phyloP scores from a whole-genome alignment of 2,329 filamentous ascomycete genomes.

The Domatiomyces catenatus region DNA sequence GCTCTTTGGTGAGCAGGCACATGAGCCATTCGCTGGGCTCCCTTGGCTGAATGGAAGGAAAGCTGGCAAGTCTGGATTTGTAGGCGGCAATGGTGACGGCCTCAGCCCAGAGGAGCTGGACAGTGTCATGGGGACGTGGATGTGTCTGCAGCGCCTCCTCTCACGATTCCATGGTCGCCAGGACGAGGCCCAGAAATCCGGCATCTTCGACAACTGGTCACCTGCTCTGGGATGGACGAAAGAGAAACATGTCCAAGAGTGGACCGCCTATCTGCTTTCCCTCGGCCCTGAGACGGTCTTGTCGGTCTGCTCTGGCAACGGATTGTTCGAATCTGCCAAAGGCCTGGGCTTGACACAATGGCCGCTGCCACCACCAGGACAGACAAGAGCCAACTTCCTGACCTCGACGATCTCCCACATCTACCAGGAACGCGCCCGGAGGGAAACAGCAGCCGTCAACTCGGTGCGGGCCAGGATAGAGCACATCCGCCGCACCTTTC shows the following conservation, averaged over 20 bases:
- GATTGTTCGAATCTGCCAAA: conserved; percentile 37
- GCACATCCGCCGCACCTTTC: conserved; percentile 1
- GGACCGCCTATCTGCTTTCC: conserved; percentile 45
- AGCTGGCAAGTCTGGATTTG: conserved; percentile 43
- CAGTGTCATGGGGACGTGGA: conserved; percentile 52
- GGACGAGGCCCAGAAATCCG: conserved; percentile 38
- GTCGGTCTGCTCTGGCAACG: conserved; percentile 29
- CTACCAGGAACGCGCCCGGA: conserved; percentile 34
- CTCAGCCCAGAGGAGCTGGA: conserved; percentile 42
- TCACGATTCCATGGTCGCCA: conserved; percentile 40
- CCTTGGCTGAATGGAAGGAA: conserved; percentile 46
- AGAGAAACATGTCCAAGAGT: conserved; percentile 43
- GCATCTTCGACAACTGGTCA: conserved; percentile 35
- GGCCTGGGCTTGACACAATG: conserved; percentile 42
- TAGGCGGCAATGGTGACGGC: conserved; percentile 39
- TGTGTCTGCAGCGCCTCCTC: conserved; percentile 41
- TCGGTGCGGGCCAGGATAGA: conserved; percentile 5
- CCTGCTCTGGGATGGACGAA: conserved; percentile 24
- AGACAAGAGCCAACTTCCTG: conserved; percentile 41
- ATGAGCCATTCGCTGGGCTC: conserved; percentile 41
- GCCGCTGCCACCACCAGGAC: conserved; percentile 32
- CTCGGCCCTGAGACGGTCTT: conserved; percentile 43
- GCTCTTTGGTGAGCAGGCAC: conserved; percentile 41
- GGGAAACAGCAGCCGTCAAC: conserved; percentile 8
- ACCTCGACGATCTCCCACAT: conserved; percentile 45